Percentiles rank a stretch among this genome's conserved stretches.
These are phyloP conservation scores for Rhododendron molle DNA, from an alignment of 148 eudicot genomes.

Conservation along the genomic window DNA sequence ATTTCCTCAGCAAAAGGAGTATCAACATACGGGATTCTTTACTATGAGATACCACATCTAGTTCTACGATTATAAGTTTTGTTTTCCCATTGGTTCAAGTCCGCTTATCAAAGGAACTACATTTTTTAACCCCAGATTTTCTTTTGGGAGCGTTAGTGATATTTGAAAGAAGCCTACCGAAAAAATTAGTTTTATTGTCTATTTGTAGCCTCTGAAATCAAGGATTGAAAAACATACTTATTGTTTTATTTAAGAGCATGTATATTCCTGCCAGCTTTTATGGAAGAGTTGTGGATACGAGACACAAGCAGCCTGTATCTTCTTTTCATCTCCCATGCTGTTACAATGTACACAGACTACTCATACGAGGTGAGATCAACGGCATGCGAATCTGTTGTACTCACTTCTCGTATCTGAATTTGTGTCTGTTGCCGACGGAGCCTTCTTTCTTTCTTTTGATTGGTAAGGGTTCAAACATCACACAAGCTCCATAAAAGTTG, in stretches of 20 bases:
- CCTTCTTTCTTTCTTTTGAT: too few relatives aligned
- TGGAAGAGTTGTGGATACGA: neutral
- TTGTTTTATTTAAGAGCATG: neutral
- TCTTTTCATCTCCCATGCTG: neutral
- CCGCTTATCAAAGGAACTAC: neutral
- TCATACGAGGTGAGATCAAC: neutral
- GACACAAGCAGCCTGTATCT: neutral
- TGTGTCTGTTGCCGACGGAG: neutral
- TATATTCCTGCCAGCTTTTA: neutral
- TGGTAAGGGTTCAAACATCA: too few relatives aligned
- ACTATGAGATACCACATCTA: neutral
- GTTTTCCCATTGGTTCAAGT: neutral
- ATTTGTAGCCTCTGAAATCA: neutral
- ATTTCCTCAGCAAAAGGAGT: neutral
- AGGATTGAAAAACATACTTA: too few relatives aligned
- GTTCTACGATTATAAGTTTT: neutral
- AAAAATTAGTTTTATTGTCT: neutral
- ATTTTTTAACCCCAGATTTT: neutral
- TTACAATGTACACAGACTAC: neutral
- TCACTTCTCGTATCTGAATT: neutral
- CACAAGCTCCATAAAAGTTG: too few relatives aligned
- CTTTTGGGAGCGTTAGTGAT: neutral
- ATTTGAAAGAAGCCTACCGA: neutral
- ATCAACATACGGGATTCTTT: constrained; percentile 4
- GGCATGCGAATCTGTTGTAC: neutral